Evolutionary conservation across 306 rosid genomes (phyloP), one percentile per base, ranked within the genome.

Genomic region (Fragaria vesca): DNA sequence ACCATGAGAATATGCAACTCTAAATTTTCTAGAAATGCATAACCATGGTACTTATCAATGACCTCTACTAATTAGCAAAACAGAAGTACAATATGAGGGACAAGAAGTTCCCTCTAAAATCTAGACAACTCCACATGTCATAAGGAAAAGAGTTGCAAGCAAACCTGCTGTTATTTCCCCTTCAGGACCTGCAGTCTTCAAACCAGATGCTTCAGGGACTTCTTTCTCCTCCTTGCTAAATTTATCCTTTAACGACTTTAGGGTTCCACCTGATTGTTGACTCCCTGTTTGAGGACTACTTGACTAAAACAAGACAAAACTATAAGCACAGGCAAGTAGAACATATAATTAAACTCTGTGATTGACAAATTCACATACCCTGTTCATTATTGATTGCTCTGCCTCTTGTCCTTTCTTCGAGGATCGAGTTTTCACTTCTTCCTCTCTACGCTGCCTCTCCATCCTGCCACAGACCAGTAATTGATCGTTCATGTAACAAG

Each of bases 81-180:
- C 69, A 26, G 38, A 26, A 26, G 18, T 26, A 26, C 15, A 61
- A 61, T 58, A 26, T 7, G 3, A 61, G 38, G 18, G 66, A 60
- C 66, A 61, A 60, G 34, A 60, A 61, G 69, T 32, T 30, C 43
- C 40, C 7, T 63, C n/a, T 63, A 30, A 63, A 62, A 63, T 1
- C 42, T 16, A 63, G 11, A 63, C 4, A 63, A 63, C 69, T 30
- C 43, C n/a, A 63, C 9, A 15, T 32, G 26, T 74, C 26, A 10
- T 1, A 12, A 46, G 17, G n/a, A 52, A 75, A 61, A 48, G 4
- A 24, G 72, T 12, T 68, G 66, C 61, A 26, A 43, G 83, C 85
- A 87, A 74, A 93, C 99, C 99, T 86, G 99, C 99, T 60, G 99
- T 88, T 65, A 95, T 93, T 89, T 95, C 99, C 77, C 99, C 99